Base-by-base conservation (phyloP, 2,329 filamentous ascomycete genomes). In the Xylariaceae sp. region DNA sequence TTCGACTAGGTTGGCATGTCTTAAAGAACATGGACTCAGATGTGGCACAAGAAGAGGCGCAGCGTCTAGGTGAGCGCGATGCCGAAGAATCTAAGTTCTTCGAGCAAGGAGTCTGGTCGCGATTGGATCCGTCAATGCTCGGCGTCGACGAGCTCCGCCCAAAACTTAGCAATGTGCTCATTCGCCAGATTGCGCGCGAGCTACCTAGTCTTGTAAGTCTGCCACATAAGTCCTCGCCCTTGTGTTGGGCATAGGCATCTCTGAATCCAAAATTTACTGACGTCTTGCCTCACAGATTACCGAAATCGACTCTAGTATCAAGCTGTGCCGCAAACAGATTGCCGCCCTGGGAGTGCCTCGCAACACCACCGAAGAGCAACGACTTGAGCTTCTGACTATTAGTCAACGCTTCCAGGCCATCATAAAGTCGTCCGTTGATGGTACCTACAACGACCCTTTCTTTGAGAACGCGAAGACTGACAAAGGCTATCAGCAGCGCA, bases 1-100 rank as follows among this genome's bases (percentile, higher is more conserved):
- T 80, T 17, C 59, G 65, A 0, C 69, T 78, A 0, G 76, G 76
- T 0, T 81, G 75, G 74, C 75, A 79, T 44, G 69, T 77, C 0
- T 58, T 80, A 2, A 67, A 65, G 23, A 79, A 78, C 48, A 62
- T 68, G 5, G 64, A 67, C 45, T 73, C 61, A 12, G 64, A 70
- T 44, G 62, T 54, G n/a, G 40, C 49, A 7, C 39, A 53, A 50
- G 64, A 27, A n/a, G 55, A 11, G 54, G 53, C 42, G 57, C 63
- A 4, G 45, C n/a, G n/a, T n/a, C 57, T 36, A 50, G 52, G 2
- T 52, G 22, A 68, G 40, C 67, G 75, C 0, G 66, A 77, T 25
- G 47, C 52, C 0, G 49, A 60, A 0, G 74, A 79, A 51, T 48
- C 47, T 0, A 42, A 55, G 0, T 79, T 78, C 55, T 75, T 79